Percentiles rank a stretch among this genome's conserved stretches.
Conservation (phyloP, 495 filamentous ascomycete genomes). For the Penicillium antarcticum region DNA sequence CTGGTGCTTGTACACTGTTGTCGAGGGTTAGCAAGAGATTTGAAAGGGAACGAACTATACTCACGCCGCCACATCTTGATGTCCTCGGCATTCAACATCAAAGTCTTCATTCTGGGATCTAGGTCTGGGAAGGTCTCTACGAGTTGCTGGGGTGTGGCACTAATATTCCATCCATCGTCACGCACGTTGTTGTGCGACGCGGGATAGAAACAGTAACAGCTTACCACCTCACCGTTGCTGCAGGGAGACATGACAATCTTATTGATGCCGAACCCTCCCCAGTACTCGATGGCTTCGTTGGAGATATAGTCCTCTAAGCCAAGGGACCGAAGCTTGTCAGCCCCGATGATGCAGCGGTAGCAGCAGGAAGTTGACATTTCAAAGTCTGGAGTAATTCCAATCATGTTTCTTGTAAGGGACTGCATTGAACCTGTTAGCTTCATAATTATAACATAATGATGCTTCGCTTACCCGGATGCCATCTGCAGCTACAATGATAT, state of each 20-base stretch:
- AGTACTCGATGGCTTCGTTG: constrained; percentile 32
- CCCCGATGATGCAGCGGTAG: constrained; percentile 28
- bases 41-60: neutral
- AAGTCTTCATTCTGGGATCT: constrained; percentile 20
- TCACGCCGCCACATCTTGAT: constrained; percentile 31
- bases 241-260: constrained; percentile 33
- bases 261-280: constrained; percentile 31
- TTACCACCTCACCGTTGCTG: constrained; percentile 24
- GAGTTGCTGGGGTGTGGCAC: constrained; percentile 20
- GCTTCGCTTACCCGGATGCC: constrained; percentile 23
- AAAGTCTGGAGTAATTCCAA: constrained; percentile 25
- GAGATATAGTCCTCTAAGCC: constrained; percentile 22
- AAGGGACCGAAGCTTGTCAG: constrained; percentile 23
- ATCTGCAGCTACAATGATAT: constrained; percentile 28
- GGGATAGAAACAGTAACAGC: constrained; percentile 28
- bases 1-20: constrained; percentile 22
- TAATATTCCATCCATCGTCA: constrained; percentile 28
- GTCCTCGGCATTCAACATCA: constrained; percentile 28
- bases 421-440: neutral
- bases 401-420: constrained; percentile 13
- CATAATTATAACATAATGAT: neutral
- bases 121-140: constrained; percentile 24
- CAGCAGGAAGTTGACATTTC: constrained; percentile 28
- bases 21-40: neutral
- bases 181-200: constrained; percentile 18